Conservation (phyloP, 805 yeast species). For the Groenewaldozyma tartarivorans region DNA sequence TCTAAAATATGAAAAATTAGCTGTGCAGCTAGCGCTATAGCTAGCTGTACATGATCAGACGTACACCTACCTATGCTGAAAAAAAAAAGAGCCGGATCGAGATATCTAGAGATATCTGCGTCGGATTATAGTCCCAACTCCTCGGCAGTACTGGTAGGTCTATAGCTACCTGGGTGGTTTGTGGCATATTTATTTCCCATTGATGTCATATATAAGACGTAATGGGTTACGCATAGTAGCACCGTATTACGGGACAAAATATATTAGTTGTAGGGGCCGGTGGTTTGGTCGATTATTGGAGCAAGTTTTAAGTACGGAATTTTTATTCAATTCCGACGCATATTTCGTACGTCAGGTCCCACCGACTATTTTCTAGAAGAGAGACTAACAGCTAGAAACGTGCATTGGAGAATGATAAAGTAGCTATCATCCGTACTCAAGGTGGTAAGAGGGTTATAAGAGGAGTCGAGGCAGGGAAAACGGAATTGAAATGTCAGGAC, state of each 20-base stretch:
- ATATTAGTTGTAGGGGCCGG: slow-evolving; percentile 73
- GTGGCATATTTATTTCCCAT: no score
- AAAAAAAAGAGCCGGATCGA: no score
- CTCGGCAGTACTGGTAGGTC: no score
- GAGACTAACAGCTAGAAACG: no score
- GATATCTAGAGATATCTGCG: no score
- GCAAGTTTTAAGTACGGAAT: slow-evolving; percentile 68
- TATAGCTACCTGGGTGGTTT: no score
- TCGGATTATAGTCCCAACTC: no score
- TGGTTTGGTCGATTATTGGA: slow-evolving; percentile 74
- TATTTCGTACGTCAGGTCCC: slow-evolving; percentile 43
- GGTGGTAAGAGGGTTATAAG: slow-evolving; percentile 35
- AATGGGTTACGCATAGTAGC: slow-evolving; percentile 7
- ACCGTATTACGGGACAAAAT: slow-evolving; percentile 30
- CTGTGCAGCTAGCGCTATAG: no score
- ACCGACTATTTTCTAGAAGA: no score
- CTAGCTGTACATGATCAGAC: no score
- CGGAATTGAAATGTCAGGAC: slow-evolving; percentile 51
- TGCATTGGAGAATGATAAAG: slow-evolving; percentile 65
- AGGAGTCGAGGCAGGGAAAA: background rate
- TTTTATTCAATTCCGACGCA: slow-evolving; percentile 55
- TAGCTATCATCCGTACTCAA: slow-evolving; percentile 47
- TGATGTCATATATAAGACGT: background rate
- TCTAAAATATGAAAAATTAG: no score
- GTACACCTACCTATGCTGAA: no score